Conservation (phyloP, 176 grass and related monocot species). For the Phoenix roebelenii region DNA sequence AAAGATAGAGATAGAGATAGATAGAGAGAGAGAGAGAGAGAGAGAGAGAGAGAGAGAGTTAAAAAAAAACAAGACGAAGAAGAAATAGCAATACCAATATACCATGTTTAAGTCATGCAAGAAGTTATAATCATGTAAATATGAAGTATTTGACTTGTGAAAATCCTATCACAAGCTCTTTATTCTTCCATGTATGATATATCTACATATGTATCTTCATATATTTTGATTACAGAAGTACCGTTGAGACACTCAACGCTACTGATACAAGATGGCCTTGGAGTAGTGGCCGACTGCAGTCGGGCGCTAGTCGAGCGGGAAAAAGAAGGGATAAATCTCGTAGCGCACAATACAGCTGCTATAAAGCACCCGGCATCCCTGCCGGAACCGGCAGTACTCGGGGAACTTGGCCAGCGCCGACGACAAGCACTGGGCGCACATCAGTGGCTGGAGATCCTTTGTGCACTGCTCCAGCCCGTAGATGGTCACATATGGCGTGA, state of each 20-base stretch:
- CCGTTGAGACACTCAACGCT: neutral
- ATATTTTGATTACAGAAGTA: too few species aligned
- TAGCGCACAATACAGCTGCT: constrained; percentile 67
- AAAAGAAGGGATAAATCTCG: constrained; percentile 73
- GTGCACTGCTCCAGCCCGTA: constrained; percentile 82
- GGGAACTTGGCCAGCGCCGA: constrained; percentile 38
- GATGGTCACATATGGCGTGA: constrained; percentile 46
- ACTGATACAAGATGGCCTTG: constrained; percentile 20
- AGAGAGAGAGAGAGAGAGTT: too few species aligned
- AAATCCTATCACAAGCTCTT: too few species aligned
- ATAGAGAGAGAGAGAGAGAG: too few species aligned
- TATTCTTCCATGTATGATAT: too few species aligned
- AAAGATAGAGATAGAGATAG: too few species aligned
- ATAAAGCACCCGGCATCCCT: constrained; percentile 51
- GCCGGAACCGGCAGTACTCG: constrained; percentile 33
- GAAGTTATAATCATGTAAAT: too few species aligned
- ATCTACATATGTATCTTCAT: too few species aligned
- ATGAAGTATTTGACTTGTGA: too few species aligned
- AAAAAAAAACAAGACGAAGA: too few species aligned
- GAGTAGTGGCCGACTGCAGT: neutral
- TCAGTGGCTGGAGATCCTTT: constrained; percentile 29
- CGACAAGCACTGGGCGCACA: constrained; percentile 54
- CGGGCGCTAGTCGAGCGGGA: constrained; percentile 31
- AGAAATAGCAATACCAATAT: too few species aligned
- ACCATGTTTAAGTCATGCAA: too few species aligned